Evolutionary conservation across 345 rosid genomes (phyloP), one percentile per base, ranked within the genome.

Genomic region (Gossypium sturtianum): DNA sequence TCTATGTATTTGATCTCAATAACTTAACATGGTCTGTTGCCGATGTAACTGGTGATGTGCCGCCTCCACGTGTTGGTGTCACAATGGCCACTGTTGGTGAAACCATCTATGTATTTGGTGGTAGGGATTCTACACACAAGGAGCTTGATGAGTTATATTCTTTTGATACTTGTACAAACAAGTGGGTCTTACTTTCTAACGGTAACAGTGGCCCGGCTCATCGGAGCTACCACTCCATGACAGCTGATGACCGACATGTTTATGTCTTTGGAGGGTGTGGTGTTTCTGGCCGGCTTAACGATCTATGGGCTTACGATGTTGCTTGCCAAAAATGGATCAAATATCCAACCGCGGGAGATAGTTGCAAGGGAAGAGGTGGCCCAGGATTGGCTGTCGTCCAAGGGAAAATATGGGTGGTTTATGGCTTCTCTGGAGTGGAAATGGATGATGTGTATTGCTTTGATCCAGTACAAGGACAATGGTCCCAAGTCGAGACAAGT

Each of bases 21-120:
- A 80, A 83, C 72, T 68, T 65, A 53, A 81, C 93, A 15, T 92
- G 97, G 98, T 86, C 94, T 0, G 71, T 88, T 62, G 89, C 86
- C 0, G 79, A 79, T 12, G 87, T 79, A 67, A 83, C 92, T 7
- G 97, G 92, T 1, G 89, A 90, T 4, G 65, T 86, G 59, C 97
- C 97, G 15, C 98, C 97, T 17, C 97, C 93, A 4, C 92, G 97
- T 3, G 97, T 94, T 0, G 98, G 98, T 0, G 98, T 94, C 80
- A 84, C 88, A 6, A 92, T 92, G 97, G 91, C 94, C 19, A 77
- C 92, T 0, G 87, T 90, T 0, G 91, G 88, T 7, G 20, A 68
- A 22, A 84, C 82, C 73, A 85, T 89, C 70, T 89, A 87, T 49
- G 85, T 94, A 29, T 92, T 94, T 71, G 97, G 98, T 16, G 97